Base-by-base conservation (phyloP, 2,329 filamentous ascomycete genomes). In the Cercospora beticola region DNA sequence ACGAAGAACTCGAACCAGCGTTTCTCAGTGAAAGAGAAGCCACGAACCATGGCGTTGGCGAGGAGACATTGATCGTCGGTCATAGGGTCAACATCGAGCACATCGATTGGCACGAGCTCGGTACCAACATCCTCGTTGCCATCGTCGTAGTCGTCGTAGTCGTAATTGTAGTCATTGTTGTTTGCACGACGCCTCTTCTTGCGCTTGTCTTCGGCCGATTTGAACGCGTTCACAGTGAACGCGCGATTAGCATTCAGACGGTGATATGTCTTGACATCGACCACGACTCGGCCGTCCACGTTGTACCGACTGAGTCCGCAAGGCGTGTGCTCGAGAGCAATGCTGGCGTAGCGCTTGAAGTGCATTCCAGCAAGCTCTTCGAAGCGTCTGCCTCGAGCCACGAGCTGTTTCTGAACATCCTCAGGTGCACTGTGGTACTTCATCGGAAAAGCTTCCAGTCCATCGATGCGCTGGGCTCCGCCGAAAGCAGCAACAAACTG, bases 1-100 rank as follows among this genome's bases (percentile, higher is more conserved):
- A 81, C 64, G 69, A 77, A 78, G 71, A 80, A 79, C 31, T 78
- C 73, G 65, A 78, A 75, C 78, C 78, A 80, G 26, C 74, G 68
- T 62, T 80, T 80, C 65, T 75, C 71, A 5, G 73, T 72, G 33
- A 80, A 76, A 14, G 74, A 76, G 72, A 75, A 80, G n/a, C 79
- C 79, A 33, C 76, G 77, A 7, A 76, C 75, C 57, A 72, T 76
- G 14, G 78, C 76, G 30, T 74, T 76, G n/a, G 77, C 76, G 2
- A 79, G 73, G 6, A 77, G 69, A 62, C 72, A 74, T 65, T 76
- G 74, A 10, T 71, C 72, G 36, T 77, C 74, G 5, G 72, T 74
- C 16, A 76, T 65, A 43, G 73, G 73, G 14, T 73, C 74, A 10
- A 75, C 65, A 23, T 74, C 64, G 2, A 73, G 67, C 43, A 68